These are phyloP conservation scores for Prinsepia uniflora DNA, from an alignment of 306 rosid genomes.

Conservation along the genomic window DNA sequence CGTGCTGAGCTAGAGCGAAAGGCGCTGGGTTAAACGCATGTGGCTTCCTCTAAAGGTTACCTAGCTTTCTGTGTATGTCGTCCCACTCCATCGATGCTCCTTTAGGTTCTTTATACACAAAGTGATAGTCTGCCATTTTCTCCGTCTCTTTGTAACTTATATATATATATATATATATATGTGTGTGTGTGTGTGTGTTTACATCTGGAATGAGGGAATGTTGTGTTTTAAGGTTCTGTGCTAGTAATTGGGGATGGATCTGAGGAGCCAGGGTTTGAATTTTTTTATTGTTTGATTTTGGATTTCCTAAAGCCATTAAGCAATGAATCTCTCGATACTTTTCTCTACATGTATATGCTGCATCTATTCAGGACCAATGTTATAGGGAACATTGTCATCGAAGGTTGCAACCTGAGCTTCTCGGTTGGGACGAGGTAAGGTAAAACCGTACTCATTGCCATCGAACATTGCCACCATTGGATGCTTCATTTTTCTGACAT, in stretches of 20 bases:
- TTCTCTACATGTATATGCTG: not conserved
- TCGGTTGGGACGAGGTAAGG: constrained; percentile 51
- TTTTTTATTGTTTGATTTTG: too few species aligned
- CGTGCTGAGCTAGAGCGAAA: constrained; percentile 60
- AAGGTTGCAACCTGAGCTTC: constrained; percentile 53
- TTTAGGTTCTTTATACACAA: constrained; percentile 75
- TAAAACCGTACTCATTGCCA: constrained; percentile 39
- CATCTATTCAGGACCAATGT: constrained; percentile 31
- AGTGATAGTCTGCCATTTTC: constrained; percentile 76
- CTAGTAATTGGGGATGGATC: too few species aligned
- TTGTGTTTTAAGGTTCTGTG: too few species aligned
- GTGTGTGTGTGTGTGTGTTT: too few species aligned
- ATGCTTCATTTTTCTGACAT: too few species aligned
- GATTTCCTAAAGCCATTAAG: not conserved
- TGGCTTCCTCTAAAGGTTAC: constrained; percentile 68
- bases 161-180: too few species aligned
- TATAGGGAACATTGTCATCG: constrained; percentile 46
- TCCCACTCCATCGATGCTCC: constrained; percentile 98
- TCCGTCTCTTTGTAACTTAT: not conserved
- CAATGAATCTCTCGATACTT: constrained; percentile 1
- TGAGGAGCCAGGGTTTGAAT: too few species aligned
- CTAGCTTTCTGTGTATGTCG: constrained; percentile 74
- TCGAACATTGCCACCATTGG: too few species aligned
- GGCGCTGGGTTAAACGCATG: constrained; percentile 77
- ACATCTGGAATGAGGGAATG: too few species aligned